A percentile compares a stretch with the other conserved stretches of the same genome.
phyloP scores from a whole-genome alignment of 1,284 basidiomycete genomes.

The Ceratobasidium sp. region DNA sequence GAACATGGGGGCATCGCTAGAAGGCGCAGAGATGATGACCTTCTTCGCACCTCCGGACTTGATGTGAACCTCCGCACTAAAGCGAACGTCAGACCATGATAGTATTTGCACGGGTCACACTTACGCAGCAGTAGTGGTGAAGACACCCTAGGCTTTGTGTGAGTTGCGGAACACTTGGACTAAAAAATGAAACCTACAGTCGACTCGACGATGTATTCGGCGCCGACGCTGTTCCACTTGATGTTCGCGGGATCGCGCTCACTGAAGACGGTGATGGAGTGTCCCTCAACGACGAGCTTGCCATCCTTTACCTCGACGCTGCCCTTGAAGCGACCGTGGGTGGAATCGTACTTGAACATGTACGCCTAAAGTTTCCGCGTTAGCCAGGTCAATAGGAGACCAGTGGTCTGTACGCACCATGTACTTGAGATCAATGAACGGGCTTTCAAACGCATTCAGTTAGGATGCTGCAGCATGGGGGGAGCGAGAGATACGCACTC shows the following conservation, averaged over 20 bases:
- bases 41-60: slow-evolving; percentile 98
- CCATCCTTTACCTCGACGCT: slow-evolving; percentile 84
- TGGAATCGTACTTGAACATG: slow-evolving; percentile 99
- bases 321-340: slow-evolving; percentile 96
- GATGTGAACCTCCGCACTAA: slow-evolving; percentile 90
- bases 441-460: slow-evolving; percentile 60
- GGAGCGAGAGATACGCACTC: slow-evolving; percentile 67
- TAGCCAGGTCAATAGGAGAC: background rate
- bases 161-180: slow-evolving; percentile 12
- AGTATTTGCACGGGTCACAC: slow-evolving; percentile 47
- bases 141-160: slow-evolving; percentile 78
- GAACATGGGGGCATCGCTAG: slow-evolving; percentile 98
- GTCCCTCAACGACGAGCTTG: slow-evolving; percentile 90
- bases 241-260: slow-evolving; percentile 93
- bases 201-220: slow-evolving; percentile 96
- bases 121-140: slow-evolving; percentile 91
- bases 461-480: slow-evolving; percentile 30
- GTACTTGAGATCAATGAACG: slow-evolving; percentile 96
- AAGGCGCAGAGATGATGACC: slow-evolving; percentile 99
- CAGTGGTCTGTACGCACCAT: slow-evolving; percentile 67
- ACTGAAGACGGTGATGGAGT: slow-evolving; percentile 80
- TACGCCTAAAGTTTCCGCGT: slow-evolving; percentile 70
- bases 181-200: slow-evolving; percentile 65
- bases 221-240: slow-evolving; percentile 83
- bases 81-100: slow-evolving; percentile 39